These are phyloP conservation scores for Ceratobasidium sp. DNA, from an alignment of 1,284 basidiomycete genomes.

Conservation along the genomic window DNA sequence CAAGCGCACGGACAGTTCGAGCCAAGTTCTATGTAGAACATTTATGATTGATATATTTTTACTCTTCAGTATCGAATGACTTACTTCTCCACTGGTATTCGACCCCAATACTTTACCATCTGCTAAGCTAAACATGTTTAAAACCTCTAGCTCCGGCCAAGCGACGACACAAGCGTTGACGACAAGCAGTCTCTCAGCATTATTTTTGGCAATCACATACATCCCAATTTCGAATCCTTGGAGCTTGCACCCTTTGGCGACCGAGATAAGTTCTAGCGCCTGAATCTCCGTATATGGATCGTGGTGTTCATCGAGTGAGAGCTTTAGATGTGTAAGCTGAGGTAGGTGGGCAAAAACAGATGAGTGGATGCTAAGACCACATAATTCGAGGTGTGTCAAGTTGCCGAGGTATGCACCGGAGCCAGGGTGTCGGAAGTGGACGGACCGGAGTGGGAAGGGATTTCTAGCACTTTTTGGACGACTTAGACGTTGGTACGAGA, in stretches of 20 bases:
- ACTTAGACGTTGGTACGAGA: too few species aligned
- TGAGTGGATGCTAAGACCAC: neutral
- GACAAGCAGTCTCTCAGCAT: neutral
- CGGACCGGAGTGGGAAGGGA: constrained; percentile 4
- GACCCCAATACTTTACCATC: neutral
- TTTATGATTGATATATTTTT: too few species aligned
- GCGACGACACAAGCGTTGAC: neutral
- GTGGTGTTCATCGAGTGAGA: neutral
- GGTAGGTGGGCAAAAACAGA: neutral
- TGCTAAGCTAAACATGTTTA: neutral
- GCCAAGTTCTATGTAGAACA: too few species aligned
- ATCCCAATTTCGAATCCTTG: neutral
- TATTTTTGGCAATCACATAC: too few species aligned
- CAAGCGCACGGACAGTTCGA: neutral
- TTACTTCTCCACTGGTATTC: too few species aligned
- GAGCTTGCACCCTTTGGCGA: neutral
- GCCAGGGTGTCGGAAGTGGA: neutral
- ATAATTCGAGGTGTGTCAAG: neutral
- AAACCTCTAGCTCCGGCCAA: constrained; percentile 1
- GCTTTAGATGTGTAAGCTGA: constrained; percentile 18
- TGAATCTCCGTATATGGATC: neutral
- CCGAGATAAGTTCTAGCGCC: neutral
- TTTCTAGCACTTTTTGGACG: neutral
- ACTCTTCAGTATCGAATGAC: too few species aligned
- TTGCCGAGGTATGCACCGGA: neutral